Conservation (phyloP, 371 early-diverging fungal genomes). For the Mortierella sp. region DNA sequence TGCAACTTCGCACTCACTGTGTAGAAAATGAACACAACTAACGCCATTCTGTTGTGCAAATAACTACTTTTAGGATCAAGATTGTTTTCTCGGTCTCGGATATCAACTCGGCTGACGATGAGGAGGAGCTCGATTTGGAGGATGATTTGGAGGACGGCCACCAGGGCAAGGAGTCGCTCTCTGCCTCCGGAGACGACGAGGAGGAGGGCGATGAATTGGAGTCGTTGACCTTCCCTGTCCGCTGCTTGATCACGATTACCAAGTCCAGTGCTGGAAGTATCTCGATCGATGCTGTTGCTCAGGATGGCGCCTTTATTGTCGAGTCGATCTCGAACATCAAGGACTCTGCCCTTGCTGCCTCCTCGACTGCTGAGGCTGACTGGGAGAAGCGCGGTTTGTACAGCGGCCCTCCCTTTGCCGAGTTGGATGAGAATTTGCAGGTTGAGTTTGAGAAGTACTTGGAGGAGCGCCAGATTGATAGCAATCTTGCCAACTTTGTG, state of each 20-base stretch:
- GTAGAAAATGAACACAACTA: neutral
- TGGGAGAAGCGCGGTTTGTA: constrained; percentile 92
- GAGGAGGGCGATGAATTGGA: constrained; percentile 63
- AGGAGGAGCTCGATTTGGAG: constrained; percentile 67
- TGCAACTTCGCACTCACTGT: neutral
- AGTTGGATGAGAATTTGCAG: constrained; percentile 90
- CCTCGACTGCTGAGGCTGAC: constrained; percentile 88
- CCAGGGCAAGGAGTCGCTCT: constrained; percentile 58
- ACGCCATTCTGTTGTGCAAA: neutral
- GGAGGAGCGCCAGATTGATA: constrained; percentile 90
- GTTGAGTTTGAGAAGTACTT: constrained; percentile 85
- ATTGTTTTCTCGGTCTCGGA: constrained; percentile 90
- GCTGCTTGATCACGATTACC: constrained; percentile 84
- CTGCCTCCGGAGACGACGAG: constrained; percentile 66
- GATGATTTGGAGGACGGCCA: constrained; percentile 59
- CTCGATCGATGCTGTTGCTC: constrained; percentile 82
- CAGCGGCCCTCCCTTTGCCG: constrained; percentile 93
- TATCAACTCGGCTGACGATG: constrained; percentile 75
- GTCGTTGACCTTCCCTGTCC: constrained; percentile 79
- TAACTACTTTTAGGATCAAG: constrained; percentile 71
- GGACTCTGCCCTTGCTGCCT: constrained; percentile 75
- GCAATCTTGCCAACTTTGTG: constrained; percentile 86
- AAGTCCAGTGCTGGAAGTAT: constrained; percentile 86
- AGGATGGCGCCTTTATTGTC: constrained; percentile 90
- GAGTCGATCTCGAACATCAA: constrained; percentile 84